Evolutionary conservation across 2,329 filamentous ascomycete genomes (phyloP).

Genomic region (Incumbomyces lentus): DNA sequence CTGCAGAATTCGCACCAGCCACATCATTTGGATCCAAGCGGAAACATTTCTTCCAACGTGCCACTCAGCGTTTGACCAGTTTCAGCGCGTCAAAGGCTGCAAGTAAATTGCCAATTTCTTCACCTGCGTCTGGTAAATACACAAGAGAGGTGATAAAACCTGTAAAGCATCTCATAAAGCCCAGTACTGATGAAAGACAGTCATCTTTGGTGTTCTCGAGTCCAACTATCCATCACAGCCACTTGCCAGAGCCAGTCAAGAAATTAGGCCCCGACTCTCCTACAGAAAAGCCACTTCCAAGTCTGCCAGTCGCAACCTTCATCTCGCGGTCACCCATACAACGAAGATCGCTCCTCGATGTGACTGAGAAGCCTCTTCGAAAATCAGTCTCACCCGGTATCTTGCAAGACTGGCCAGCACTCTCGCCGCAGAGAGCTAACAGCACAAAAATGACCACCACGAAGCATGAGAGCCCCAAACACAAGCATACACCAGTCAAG

Average conservation of each 20-base stretch:
- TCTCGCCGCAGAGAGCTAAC: conserved; percentile 12
- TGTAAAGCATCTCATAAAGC: not conserved
- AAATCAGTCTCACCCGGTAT: conserved; percentile 16
- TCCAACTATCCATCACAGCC: not conserved
- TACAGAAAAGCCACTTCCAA: conserved; percentile 24
- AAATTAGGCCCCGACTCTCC: conserved; percentile 6
- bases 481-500: conserved; percentile 7
- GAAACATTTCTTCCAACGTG: conserved; percentile 5
- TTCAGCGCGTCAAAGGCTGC: conserved; percentile 1
- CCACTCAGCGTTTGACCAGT: not conserved
- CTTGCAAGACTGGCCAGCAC: conserved; percentile 24
- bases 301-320: conserved; percentile 21
- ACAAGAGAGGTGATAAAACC: not conserved
- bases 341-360: conserved; percentile 23
- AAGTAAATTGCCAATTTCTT: not conserved
- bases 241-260: conserved; percentile 3
- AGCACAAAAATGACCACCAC: not conserved
- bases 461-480: not conserved
- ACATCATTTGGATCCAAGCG: not conserved
- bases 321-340: conserved; percentile 13
- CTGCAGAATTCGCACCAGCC: not conserved
- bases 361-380: conserved; percentile 21
- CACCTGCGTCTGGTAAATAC: not conserved
- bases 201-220: conserved; percentile 2
- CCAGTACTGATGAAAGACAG: not conserved